Conservation (phyloP, 2,329 filamentous ascomycete genomes). For the Coniochaeta prunicola region DNA sequence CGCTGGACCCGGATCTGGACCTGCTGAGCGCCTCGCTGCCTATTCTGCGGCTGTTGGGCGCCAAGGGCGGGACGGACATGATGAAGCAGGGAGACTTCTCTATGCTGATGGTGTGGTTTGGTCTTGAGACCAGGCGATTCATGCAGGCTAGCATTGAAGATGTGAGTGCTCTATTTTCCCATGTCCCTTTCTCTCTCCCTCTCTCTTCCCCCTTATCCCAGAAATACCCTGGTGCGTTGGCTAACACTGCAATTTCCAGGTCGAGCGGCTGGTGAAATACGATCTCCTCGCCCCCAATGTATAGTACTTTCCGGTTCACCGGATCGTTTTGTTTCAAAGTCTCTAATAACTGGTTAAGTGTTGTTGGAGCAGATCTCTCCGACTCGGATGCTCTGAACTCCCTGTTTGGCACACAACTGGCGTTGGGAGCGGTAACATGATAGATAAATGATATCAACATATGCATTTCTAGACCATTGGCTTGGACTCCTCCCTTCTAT, state of each 20-base stretch:
- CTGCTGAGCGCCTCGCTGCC: slow-evolving; percentile 80
- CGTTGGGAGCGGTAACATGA: neutral
- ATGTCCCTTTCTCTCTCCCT: too few relatives aligned
- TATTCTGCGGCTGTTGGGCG: slow-evolving; percentile 80
- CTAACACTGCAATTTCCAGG: slow-evolving; percentile 31
- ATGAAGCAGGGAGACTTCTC: slow-evolving; percentile 67
- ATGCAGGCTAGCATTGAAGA: slow-evolving; percentile 86
- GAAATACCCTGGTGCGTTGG: neutral
- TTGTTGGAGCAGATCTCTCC: neutral
- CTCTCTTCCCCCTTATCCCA: too few relatives aligned
- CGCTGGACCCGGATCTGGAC: slow-evolving; percentile 78
- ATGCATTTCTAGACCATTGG: neutral
- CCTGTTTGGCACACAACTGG: neutral
- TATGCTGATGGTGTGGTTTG: slow-evolving; percentile 88
- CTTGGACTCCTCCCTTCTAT: neutral
- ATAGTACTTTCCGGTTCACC: slow-evolving; percentile 26
- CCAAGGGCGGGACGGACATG: slow-evolving; percentile 65
- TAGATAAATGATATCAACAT: neutral
- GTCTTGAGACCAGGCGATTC: slow-evolving; percentile 81
- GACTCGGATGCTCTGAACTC: neutral
- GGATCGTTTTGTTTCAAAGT: neutral
- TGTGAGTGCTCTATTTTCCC: slow-evolving; percentile 40
- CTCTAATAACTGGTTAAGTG: neutral
- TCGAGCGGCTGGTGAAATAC: slow-evolving; percentile 80
- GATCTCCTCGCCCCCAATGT: slow-evolving; percentile 80